phyloP scores from a whole-genome alignment of 768 basidiomycete species.

The Candolleomyces aberdarensis region DNA sequence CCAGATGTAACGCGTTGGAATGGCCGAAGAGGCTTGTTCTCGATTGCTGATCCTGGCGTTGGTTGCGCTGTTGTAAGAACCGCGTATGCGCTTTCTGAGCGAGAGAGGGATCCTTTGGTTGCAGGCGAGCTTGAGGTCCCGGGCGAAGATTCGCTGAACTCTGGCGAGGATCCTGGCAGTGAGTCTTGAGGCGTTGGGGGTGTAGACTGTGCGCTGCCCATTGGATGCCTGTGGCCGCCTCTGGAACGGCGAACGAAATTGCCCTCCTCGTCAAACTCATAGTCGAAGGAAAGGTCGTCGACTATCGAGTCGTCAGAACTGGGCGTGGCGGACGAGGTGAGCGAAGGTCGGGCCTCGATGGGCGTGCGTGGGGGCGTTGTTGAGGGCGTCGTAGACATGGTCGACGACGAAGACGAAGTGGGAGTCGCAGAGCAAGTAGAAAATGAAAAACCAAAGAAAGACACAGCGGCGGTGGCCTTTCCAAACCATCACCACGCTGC shows the following conservation, averaged over 20 bases:
- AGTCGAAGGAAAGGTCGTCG: conserved; percentile 67
- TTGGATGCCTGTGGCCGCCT: conserved; percentile 39
- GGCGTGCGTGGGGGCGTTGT: conserved; percentile 42
- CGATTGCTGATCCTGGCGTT: conserved; percentile 19
- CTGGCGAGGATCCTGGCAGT: conserved; percentile 35
- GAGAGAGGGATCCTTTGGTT: conserved; percentile 53
- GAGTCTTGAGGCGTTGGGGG: conserved; percentile 42
- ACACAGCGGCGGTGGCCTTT: conserved; percentile 17
- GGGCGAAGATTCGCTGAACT: conserved; percentile 30
- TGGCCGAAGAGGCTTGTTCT: conserved; percentile 39
- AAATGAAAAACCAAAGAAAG: conserved; percentile 21
- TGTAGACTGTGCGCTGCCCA: conserved; percentile 34
- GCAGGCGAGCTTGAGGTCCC: conserved; percentile 35
- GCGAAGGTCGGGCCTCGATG: conserved; percentile 23
- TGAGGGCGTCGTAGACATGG: conserved; percentile 26
- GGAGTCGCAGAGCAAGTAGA: conserved; percentile 13
- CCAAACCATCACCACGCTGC: conserved; percentile 29
- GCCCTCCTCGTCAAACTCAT: conserved; percentile 52
- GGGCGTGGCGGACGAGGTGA: conserved; percentile 23
- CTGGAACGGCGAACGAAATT: conserved; percentile 57
- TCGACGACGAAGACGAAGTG: conserved; percentile 16
- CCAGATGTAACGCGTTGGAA: conserved; percentile 70
- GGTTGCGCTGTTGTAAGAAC: conserved; percentile 30
- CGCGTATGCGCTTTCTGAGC: conserved; percentile 64
- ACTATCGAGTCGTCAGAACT: conserved; percentile 58